Conservation (phyloP, 1,284 basidiomycete genomes). For the Flammula alnicola region DNA sequence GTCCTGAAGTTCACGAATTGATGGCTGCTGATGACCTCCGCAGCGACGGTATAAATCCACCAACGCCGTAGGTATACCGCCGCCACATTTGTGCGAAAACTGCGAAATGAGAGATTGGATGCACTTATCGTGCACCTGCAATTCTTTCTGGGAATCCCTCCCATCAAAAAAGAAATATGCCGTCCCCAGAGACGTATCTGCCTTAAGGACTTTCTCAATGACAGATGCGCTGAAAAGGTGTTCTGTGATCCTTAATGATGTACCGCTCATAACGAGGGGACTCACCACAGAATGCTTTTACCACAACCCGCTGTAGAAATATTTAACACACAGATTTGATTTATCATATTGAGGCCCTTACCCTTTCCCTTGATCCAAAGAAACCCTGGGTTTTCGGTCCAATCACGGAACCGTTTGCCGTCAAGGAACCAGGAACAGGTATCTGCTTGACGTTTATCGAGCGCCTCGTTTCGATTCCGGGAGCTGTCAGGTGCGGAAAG, state of each 20-base stretch:
- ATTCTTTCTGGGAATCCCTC: conserved; percentile 6
- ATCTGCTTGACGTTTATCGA: conserved; percentile 4
- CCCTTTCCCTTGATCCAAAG: conserved; percentile 6
- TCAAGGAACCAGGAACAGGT: conserved; percentile 13
- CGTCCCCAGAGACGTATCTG: neutral
- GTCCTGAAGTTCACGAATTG: neutral
- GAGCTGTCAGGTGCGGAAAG: conserved; percentile 12
- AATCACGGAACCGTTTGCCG: neutral
- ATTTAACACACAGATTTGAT: neutral
- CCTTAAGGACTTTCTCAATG: neutral
- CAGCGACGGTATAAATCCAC: neutral
- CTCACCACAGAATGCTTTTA: neutral
- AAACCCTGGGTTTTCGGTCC: neutral
- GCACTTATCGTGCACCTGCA: conserved; percentile 9
- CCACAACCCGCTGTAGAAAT: neutral
- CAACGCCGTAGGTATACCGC: neutral
- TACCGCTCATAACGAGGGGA: too few relatives aligned
- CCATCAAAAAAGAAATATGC: conserved; percentile 12
- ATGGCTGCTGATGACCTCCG: neutral
- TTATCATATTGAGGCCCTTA: neutral
- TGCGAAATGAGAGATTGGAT: conserved; percentile 11
- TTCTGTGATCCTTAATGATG: neutral
- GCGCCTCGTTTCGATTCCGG: conserved; percentile 5
- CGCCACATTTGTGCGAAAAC: neutral
- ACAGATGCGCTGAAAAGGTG: neutral